Conservation (phyloP, 495 filamentous ascomycete genomes). For the Pseudevernia furfuracea region DNA sequence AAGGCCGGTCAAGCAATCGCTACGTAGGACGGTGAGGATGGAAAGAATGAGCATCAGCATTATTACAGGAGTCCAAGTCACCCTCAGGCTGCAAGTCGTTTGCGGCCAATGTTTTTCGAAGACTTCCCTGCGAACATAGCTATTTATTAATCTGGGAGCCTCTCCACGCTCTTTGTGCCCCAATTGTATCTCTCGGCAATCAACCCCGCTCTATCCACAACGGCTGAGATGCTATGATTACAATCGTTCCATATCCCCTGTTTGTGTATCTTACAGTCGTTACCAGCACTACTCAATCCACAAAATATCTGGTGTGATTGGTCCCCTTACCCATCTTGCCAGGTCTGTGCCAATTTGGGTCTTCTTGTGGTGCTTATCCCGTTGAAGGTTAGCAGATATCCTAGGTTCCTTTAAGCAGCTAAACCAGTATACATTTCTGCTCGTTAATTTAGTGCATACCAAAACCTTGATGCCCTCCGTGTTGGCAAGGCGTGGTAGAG, state of each 20-base stretch:
- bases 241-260: background rate
- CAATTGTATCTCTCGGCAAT: background rate
- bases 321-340: background rate
- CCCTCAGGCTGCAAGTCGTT: background rate
- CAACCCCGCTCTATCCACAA: background rate
- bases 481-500: background rate
- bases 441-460: background rate
- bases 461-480: background rate
- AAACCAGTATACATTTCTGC: background rate
- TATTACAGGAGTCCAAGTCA: constrained; percentile 1
- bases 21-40: constrained; percentile 40
- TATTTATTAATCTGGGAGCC: background rate
- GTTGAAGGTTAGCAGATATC: background rate
- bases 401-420: background rate
- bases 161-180: background rate
- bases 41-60: constrained; percentile 3
- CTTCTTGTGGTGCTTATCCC: background rate
- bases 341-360: background rate
- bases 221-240: background rate
- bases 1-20: constrained; percentile 27
- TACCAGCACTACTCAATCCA: background rate
- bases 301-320: background rate
- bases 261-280: background rate
- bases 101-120: background rate
- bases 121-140: background rate